These are phyloP conservation scores for Oemleria cerasiformis DNA, from an alignment of 306 rosid genomes.

Conservation along the genomic window DNA sequence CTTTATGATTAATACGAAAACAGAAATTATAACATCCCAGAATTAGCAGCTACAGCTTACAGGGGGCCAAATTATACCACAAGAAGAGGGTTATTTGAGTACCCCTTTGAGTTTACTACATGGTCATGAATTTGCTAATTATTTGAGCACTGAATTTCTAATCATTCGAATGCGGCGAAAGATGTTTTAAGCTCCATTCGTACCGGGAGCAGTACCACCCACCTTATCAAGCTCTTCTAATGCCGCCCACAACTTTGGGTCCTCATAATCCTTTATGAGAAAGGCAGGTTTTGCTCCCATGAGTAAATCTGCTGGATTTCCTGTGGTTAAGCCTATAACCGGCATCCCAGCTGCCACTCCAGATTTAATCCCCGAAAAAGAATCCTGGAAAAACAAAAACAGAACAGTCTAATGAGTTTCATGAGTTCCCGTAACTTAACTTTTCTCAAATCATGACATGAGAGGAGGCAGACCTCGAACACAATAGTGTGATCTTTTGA, in stretches of 20 bases:
- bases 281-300: slow-evolving; percentile 72
- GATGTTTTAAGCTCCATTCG: slow-evolving; percentile 24
- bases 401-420: slow-evolving; percentile 15
- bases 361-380: slow-evolving; percentile 85
- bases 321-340: slow-evolving; percentile 68
- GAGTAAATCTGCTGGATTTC: slow-evolving; percentile 69
- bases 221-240: slow-evolving; percentile 78
- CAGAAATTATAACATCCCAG: no score
- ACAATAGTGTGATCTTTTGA: slow-evolving; percentile 82
- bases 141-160: not conserved
- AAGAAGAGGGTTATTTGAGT: not conserved
- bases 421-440: not conserved
- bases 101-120: not conserved
- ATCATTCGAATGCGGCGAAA: not conserved
- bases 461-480: slow-evolving; percentile 68
- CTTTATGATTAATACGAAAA: no score
- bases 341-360: slow-evolving; percentile 96
- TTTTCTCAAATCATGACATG: not conserved
- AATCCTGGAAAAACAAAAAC: slow-evolving; percentile 52
- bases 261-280: slow-evolving; percentile 69
- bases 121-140: no score
- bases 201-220: slow-evolving; percentile 17
- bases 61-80: not conserved
- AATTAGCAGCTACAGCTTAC: no score
- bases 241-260: slow-evolving; percentile 82